These are phyloP conservation scores for Helianthus annuus DNA, from an alignment of 129 eudicot genomes.

Conservation along the genomic window DNA sequence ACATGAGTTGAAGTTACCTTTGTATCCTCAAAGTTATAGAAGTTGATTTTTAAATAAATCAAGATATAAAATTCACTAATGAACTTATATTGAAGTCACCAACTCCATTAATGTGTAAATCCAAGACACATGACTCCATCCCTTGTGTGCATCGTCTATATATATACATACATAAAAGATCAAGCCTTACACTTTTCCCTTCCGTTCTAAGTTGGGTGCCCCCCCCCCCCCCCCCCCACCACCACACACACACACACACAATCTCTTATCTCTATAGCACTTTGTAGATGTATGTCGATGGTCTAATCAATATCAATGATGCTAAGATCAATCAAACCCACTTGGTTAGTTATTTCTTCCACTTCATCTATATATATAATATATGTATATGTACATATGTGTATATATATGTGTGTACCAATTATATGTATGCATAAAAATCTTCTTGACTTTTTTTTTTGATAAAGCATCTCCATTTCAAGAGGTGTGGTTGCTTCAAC, in stretches of 20 bases:
- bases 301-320: conserved; percentile 27
- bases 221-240: not conserved
- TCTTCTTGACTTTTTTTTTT: not conserved
- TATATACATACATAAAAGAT: not conserved
- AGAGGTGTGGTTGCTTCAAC: conserved; percentile 28
- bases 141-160: conserved; percentile 24
- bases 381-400: not conserved
- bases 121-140: conserved; percentile 18
- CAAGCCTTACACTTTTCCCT: not conserved
- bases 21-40: too few species aligned
- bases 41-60: not conserved
- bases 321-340: conserved; percentile 34
- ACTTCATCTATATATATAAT: not conserved
- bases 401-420: not conserved
- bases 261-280: not conserved
- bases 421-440: not conserved
- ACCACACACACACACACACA: not conserved
- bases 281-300: not conserved
- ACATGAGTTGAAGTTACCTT: too few species aligned
- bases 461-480: conserved; percentile 38
- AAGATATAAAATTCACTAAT: not conserved
- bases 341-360: conserved; percentile 29
- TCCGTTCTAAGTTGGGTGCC: conserved; percentile 2
- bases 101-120: conserved; percentile 16
- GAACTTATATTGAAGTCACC: not conserved